Conservation (phyloP, 1,284 basidiomycete species). For the Laetiporus sulphureus region DNA sequence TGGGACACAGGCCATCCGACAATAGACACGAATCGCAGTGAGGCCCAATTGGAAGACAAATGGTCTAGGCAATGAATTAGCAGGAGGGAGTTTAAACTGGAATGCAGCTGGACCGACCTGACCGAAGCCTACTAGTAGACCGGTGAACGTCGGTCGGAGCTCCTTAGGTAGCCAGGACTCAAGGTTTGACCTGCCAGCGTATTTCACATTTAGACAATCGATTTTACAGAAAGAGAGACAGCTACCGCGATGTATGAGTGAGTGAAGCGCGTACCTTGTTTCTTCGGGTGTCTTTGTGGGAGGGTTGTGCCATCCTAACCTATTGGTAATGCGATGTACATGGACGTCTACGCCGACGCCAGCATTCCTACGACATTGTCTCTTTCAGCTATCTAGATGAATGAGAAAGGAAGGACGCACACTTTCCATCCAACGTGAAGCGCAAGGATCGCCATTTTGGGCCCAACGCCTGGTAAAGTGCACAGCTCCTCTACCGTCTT, state of each 20-base stretch:
- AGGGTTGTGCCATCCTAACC: conserved; percentile 85
- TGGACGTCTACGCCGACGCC: conserved; percentile 97
- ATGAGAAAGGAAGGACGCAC: conserved; percentile 38
- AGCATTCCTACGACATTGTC: conserved; percentile 52
- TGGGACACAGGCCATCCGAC: conserved; percentile 54
- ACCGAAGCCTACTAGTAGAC: conserved; percentile 87
- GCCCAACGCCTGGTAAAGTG: conserved; percentile 81
- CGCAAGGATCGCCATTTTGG: conserved; percentile 87
- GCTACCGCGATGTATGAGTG: too few relatives aligned
- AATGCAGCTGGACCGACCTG: conserved; percentile 54
- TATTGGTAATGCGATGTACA: conserved; percentile 91
- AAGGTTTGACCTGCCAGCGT: conserved; percentile 79
- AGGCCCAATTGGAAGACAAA: conserved; percentile 82
- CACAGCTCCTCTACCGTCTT: conserved; percentile 83
- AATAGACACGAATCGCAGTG: conserved; percentile 76
- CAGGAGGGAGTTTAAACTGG: neutral
- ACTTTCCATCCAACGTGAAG: conserved; percentile 84
- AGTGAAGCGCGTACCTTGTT: too few relatives aligned
- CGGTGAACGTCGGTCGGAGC: conserved; percentile 80
- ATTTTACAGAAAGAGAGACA: too few relatives aligned
- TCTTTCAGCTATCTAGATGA: neutral
- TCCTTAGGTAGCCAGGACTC: conserved; percentile 87
- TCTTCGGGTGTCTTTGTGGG: conserved; percentile 85
- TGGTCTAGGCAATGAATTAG: conserved; percentile 35
- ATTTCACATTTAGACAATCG: too few relatives aligned